phyloP scores from a whole-genome alignment of 1,284 basidiomycete species.

The Calocybe gambosa region DNA sequence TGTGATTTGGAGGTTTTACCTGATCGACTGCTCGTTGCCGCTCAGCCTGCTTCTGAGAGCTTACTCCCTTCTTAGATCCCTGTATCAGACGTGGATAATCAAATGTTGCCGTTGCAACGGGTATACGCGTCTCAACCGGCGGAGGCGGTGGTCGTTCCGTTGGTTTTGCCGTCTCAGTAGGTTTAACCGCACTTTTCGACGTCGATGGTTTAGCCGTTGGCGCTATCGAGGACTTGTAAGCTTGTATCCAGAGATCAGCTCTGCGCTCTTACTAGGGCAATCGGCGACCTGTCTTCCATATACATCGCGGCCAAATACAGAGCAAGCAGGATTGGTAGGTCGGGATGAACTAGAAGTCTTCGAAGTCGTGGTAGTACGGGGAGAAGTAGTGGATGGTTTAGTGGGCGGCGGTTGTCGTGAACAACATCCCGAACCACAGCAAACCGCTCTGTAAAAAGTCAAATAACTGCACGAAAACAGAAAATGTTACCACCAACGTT shows the following conservation, averaged over 20 bases:
- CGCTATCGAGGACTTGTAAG: background rate
- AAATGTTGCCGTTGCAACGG: conserved; percentile 7
- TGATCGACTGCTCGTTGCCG: conserved; percentile 11
- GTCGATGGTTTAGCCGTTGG: background rate
- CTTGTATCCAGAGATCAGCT: background rate
- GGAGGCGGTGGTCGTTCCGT: background rate
- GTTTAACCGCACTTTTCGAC: too few species aligned
- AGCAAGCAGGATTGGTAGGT: conserved; percentile 2
- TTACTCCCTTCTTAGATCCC: conserved; percentile 8
- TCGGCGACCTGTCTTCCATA: conserved; percentile 2
- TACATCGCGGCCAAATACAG: conserved; percentile 5
- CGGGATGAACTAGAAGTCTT: background rate
- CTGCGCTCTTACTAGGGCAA: background rate
- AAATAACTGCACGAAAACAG: background rate
- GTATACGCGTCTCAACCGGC: conserved; percentile 12
- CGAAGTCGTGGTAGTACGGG: background rate
- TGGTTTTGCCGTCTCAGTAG: background rate
- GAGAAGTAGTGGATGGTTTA: background rate
- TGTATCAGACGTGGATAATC: conserved; percentile 5
- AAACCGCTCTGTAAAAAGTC: background rate
- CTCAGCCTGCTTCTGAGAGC: conserved; percentile 1
- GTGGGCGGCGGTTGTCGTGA: background rate
- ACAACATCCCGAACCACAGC: conserved; percentile 7
- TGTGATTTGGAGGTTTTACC: background rate
- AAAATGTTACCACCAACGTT: conserved; percentile 1